Evolutionary conservation across 2,329 filamentous ascomycete genomes (phyloP).

Genomic region (Pseudopithomyces maydicus): DNA sequence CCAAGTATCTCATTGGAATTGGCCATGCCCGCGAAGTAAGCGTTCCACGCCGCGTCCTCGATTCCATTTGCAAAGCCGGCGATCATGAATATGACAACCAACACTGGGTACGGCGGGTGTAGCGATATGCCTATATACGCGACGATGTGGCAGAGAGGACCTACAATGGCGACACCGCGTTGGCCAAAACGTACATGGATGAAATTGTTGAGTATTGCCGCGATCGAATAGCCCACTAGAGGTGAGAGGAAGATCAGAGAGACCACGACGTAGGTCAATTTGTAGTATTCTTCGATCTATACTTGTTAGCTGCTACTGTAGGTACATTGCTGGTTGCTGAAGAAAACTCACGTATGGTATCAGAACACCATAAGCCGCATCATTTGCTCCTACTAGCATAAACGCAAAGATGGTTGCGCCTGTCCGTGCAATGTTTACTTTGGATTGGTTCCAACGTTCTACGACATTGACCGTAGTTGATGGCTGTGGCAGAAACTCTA

Average conservation of each 20-base stretch:
- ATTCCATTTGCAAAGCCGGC: conserved; percentile 73
- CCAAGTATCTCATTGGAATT: conserved; percentile 74
- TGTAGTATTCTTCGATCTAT: conserved; percentile 64
- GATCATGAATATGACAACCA: conserved; percentile 67
- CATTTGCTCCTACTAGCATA: conserved; percentile 68
- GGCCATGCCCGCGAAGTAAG: conserved; percentile 70
- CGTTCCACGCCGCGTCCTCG: conserved; percentile 64
- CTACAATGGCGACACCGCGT: conserved; percentile 71
- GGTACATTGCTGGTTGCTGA: not conserved
- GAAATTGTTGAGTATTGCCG: conserved; percentile 66
- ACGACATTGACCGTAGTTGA: conserved; percentile 46
- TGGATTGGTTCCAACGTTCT: conserved; percentile 66
- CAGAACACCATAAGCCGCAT: conserved; percentile 63
- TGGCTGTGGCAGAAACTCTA: conserved; percentile 49
- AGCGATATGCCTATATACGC: conserved; percentile 67
- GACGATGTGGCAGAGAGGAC: conserved; percentile 63
- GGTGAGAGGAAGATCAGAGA: conserved; percentile 69
- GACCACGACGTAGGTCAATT: conserved; percentile 63
- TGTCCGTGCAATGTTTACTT: conserved; percentile 62
- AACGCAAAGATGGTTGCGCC: conserved; percentile 63
- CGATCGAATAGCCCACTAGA: conserved; percentile 65
- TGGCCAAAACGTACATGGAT: conserved; percentile 69
- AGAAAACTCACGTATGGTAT: conserved; percentile 4
- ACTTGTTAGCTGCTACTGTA: conserved; percentile 11
- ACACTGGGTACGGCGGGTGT: conserved; percentile 69